Evolutionary conservation across 2,329 filamentous ascomycete species (phyloP).

Genomic region (Drechslerella dactyloides): DNA sequence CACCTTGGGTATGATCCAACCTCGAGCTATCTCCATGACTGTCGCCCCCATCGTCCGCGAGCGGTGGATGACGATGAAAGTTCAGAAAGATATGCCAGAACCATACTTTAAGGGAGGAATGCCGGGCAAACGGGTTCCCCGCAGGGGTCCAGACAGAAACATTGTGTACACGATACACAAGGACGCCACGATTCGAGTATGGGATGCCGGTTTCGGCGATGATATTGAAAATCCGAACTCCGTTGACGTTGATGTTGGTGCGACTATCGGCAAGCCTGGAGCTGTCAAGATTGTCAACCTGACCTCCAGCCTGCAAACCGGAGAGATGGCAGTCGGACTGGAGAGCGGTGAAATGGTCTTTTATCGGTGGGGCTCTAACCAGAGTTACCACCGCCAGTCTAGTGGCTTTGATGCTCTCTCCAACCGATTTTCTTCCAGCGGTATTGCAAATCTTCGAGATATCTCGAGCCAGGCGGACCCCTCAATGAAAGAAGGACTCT

Average conservation of each 20-base stretch:
- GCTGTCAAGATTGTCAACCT: constrained; percentile 74
- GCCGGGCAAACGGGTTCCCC: constrained; percentile 71
- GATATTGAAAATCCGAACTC: constrained; percentile 85
- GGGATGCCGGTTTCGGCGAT: constrained; percentile 90
- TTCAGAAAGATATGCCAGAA: constrained; percentile 79
- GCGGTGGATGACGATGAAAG: constrained; percentile 88
- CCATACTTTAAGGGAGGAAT: constrained; percentile 76
- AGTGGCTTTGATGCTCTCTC: constrained; percentile 51
- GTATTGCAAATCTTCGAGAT: constrained; percentile 43
- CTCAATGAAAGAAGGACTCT: constrained; percentile 75
- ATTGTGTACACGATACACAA: constrained; percentile 80
- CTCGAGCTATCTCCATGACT: constrained; percentile 77
- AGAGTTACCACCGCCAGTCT: constrained; percentile 59
- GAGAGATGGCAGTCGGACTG: constrained; percentile 83
- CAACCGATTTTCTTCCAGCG: constrained; percentile 15
- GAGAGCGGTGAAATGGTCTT: constrained; percentile 82
- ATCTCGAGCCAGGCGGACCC: constrained; percentile 57
- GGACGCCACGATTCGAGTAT: constrained; percentile 88
- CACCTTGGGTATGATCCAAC: constrained; percentile 85
- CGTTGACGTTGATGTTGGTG: constrained; percentile 84
- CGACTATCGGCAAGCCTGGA: constrained; percentile 79
- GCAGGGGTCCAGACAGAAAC: constrained; percentile 80
- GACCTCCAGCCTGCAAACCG: constrained; percentile 66
- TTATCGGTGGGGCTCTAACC: constrained; percentile 85
- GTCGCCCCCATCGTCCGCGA: constrained; percentile 77